Evolutionary conservation across 331 rosid species (phyloP), one percentile per base, ranked within the genome.

Genomic region (Quercus lobata): DNA sequence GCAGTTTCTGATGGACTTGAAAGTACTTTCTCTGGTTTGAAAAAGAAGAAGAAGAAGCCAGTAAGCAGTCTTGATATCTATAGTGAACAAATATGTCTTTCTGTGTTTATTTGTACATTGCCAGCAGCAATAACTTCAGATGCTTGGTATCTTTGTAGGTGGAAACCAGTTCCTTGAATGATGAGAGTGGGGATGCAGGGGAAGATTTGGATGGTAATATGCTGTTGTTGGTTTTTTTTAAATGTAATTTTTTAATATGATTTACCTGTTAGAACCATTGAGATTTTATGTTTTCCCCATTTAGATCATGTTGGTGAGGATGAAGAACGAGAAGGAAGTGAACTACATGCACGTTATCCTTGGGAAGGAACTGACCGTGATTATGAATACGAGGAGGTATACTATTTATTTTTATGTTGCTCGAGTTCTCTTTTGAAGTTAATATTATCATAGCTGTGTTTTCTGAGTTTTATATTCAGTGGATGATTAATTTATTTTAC

Each of bases 321-420:
- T 15, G 97, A 84, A 46, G 86, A 87, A 49, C 88, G 57, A 21
- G 97, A 88, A 78, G 89, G 41, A 27, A 70, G 74, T 82, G 44
- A 73, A 57, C 70, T 80, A 57, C 89, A 76, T 35, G 61, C 90
- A 27, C 86, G 83, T 56, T 87, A 84, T 87, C 97, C 98, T 60
- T 92, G 97, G 98, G 98, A 90, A 79, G 97, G 98, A 69, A 94
- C 89, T 37, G 97, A 89, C 29, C 91, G 92, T 8, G 96, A 92
- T 82, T 94, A 92, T 88, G 75, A 79, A 63, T 94, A 94, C 3
- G 98, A 89, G 79, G 98, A 94, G 93, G 98, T 92, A 88, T 74
- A 57, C 7, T 32, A n/a, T 22, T 53, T 32, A 4, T 62, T 58
- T 60, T n/a, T 60, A 60, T 24, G 19, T 25, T 62, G 69, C 69